A percentile compares a stretch with the other conserved stretches of the same genome.
Conservation (phyloP, 805 yeast genomes). For the Nakazawaea populi region DNA sequence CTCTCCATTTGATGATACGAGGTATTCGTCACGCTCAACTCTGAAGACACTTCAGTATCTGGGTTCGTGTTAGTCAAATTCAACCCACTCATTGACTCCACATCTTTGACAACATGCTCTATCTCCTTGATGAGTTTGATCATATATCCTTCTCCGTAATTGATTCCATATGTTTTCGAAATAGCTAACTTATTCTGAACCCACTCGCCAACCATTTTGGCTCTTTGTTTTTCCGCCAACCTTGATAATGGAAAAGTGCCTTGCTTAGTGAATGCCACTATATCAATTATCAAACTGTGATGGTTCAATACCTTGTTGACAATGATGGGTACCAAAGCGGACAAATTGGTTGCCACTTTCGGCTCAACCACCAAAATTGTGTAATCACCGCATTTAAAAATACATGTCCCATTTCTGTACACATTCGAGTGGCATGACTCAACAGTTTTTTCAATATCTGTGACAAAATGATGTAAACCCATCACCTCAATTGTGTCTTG, state of each 20-base stretch:
- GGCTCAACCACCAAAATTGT: conserved; percentile 69
- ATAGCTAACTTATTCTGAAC: conserved; percentile 38
- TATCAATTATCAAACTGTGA: conserved; percentile 79
- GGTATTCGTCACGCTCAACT: not conserved
- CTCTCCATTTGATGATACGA: not conserved
- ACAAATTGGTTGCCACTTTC: conserved; percentile 42
- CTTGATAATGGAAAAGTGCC: conserved; percentile 65
- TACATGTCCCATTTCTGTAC: conserved; percentile 40
- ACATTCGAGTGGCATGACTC: conserved; percentile 44
- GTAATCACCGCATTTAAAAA: conserved; percentile 79
- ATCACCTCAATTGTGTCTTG: conserved; percentile 84
- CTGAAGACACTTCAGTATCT: conserved; percentile 9
- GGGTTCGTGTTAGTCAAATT: not conserved
- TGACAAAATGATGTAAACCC: conserved; percentile 88
- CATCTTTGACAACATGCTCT: conserved; percentile 20
- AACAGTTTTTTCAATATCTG: conserved; percentile 71
- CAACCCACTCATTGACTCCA: not conserved
- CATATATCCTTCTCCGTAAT: conserved; percentile 63
- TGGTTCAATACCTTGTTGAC: conserved; percentile 72
- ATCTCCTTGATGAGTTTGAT: conserved; percentile 53
- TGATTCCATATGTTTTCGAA: conserved; percentile 45
- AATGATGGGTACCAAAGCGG: conserved; percentile 78
- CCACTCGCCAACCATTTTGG: conserved; percentile 55
- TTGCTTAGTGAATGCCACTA: conserved; percentile 70
- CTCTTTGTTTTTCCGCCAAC: conserved; percentile 72